Evolutionary conservation across 2,329 filamentous ascomycete genomes (phyloP).

Genomic region (Tolypocladium ovalisporum): DNA sequence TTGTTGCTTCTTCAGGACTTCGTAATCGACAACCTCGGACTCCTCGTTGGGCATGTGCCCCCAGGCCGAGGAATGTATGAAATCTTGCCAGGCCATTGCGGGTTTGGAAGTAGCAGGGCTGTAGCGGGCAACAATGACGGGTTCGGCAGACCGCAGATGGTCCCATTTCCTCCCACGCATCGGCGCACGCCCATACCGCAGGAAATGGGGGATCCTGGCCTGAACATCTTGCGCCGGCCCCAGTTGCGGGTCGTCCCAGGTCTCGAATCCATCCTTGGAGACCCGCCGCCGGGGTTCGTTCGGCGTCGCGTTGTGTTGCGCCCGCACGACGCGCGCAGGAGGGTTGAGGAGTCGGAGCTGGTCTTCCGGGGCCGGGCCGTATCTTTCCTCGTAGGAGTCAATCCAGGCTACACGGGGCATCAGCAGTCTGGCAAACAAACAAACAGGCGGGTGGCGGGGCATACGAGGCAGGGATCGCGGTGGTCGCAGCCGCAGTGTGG

Average conservation of each 20-base stretch:
- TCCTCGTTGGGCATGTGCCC: conserved; percentile 35
- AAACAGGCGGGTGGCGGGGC: conserved; percentile 1
- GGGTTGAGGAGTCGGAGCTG: conserved; percentile 27
- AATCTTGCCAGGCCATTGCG: conserved; percentile 38
- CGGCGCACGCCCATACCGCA: conserved; percentile 35
- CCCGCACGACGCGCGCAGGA: conserved; percentile 25
- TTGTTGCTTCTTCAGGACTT: conserved; percentile 33
- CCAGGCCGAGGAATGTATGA: conserved; percentile 42
- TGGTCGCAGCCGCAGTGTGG: conserved; percentile 10
- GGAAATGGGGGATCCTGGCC: conserved; percentile 31
- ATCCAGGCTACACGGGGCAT: conserved; percentile 33
- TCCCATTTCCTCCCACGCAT: conserved; percentile 45
- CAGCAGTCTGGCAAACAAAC: conserved; percentile 5
- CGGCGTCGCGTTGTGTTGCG: conserved; percentile 32
- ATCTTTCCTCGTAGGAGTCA: conserved; percentile 32
- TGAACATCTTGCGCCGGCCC: conserved; percentile 21
- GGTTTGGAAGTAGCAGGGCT: conserved; percentile 28
- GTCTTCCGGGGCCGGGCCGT: conserved; percentile 25
- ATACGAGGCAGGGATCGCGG: conserved; percentile 20
- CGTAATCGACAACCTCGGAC: conserved; percentile 35
- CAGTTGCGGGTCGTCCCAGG: conserved; percentile 25
- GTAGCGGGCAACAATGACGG: conserved; percentile 45
- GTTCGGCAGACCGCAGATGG: conserved; percentile 46
- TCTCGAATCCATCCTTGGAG: conserved; percentile 37
- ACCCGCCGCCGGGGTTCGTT: conserved; percentile 28